These are phyloP conservation scores for Meyerozyma guilliermondii DNA, from an alignment of 1,139 yeast genomes.

Conservation along the genomic window DNA sequence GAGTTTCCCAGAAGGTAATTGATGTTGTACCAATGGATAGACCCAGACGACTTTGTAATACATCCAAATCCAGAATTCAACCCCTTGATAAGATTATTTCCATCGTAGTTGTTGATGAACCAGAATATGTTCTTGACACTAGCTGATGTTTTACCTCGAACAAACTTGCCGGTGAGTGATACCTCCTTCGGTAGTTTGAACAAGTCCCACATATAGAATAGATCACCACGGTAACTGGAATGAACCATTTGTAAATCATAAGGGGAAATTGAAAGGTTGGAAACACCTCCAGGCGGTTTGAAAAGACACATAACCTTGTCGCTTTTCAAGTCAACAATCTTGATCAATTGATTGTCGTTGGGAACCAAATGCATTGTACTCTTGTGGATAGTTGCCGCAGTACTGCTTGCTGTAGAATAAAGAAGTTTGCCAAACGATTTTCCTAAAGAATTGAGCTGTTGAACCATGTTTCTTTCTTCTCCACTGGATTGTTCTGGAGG, in stretches of 20 bases:
- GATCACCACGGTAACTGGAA: slow-evolving; percentile 58
- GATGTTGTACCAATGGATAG: slow-evolving; percentile 58
- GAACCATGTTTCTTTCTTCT: slow-evolving; percentile 12
- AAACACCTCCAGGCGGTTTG: slow-evolving; percentile 57
- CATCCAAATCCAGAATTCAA: slow-evolving; percentile 48
- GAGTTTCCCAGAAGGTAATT: slow-evolving; percentile 34
- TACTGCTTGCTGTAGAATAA: slow-evolving; percentile 34
- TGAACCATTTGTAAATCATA: slow-evolving; percentile 57
- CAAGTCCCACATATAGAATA: slow-evolving; percentile 60
- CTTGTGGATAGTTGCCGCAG: slow-evolving; percentile 26
- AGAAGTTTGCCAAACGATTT: slow-evolving; percentile 23
- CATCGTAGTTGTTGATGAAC: slow-evolving; percentile 31
- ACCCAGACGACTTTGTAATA: slow-evolving; percentile 52
- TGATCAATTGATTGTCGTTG: slow-evolving; percentile 31
- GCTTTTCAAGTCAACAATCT: slow-evolving; percentile 43
- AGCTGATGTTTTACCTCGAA: slow-evolving; percentile 62
- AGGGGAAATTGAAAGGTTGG: slow-evolving; percentile 57
- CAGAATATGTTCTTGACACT: slow-evolving; percentile 48
- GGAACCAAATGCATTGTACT: slow-evolving; percentile 20
- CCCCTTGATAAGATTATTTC: slow-evolving; percentile 14
- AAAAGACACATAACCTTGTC: slow-evolving; percentile 46
- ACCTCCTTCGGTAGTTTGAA: slow-evolving; percentile 48
- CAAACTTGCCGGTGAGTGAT: slow-evolving; percentile 53
- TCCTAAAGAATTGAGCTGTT: slow-evolving; percentile 26
- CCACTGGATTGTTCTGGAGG: neutral